These are phyloP conservation scores for Fraxinus dipetala DNA, from an alignment of 305 asterid genomes.

Conservation along the genomic window DNA sequence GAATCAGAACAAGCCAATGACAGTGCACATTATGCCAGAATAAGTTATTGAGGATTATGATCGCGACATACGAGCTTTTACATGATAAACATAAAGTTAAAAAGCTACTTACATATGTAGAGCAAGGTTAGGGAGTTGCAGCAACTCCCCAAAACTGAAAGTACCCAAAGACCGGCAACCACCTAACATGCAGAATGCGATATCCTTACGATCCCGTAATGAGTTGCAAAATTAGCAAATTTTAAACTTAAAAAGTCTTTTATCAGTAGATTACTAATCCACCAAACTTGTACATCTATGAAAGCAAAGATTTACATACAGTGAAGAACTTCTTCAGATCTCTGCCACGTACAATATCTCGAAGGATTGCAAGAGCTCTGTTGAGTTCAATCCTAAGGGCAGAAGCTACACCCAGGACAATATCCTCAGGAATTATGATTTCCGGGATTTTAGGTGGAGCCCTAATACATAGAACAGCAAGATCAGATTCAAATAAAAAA, in stretches of 20 bases:
- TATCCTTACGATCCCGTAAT: background rate
- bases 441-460: slow-evolving; percentile 80
- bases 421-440: slow-evolving; percentile 62
- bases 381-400: slow-evolving; percentile 70
- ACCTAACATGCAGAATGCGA: slow-evolving; percentile 38
- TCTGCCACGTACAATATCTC: slow-evolving; percentile 70
- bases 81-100: background rate
- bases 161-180: slow-evolving; percentile 66
- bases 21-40: background rate
- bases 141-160: slow-evolving; percentile 67
- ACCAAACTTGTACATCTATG: background rate
- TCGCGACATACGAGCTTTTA: background rate
- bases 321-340: slow-evolving; percentile 73
- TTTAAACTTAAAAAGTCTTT: background rate
- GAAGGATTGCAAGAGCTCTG: slow-evolving; percentile 53
- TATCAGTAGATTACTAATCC: background rate
- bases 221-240: background rate
- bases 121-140: slow-evolving; percentile 72
- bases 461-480: slow-evolving; percentile 36
- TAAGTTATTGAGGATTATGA: background rate
- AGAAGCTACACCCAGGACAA: slow-evolving; percentile 66
- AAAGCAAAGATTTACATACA: slow-evolving; percentile 30
- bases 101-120: slow-evolving; percentile 56
- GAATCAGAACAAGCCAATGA: slow-evolving; percentile 8
- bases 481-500: background rate